Conservation (phyloP, 2,329 filamentous ascomycete species). For the Bertia moriformis region DNA sequence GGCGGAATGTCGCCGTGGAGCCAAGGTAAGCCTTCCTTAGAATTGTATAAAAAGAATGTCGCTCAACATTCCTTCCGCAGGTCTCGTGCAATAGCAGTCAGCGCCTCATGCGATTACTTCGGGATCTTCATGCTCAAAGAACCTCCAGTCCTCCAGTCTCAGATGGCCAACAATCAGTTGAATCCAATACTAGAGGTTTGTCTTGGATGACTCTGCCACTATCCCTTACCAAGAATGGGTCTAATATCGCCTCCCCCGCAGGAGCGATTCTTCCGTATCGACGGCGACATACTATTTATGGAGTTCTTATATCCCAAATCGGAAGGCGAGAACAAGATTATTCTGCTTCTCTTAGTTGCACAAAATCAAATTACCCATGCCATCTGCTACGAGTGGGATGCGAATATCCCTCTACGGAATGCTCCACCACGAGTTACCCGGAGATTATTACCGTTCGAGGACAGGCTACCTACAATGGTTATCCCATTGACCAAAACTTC, state of each 20-base stretch:
- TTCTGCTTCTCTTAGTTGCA: constrained; percentile 56
- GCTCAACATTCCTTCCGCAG: background rate
- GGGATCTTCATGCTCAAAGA: background rate
- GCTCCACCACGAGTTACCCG: constrained; percentile 16
- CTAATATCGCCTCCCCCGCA: background rate
- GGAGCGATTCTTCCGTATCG: constrained; percentile 22
- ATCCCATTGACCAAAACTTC: background rate
- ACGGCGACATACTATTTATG: constrained; percentile 70
- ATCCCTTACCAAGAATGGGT: background rate
- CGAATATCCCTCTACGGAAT: constrained; percentile 27
- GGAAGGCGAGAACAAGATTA: constrained; percentile 54
- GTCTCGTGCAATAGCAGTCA: background rate
- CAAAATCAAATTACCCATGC: constrained; percentile 32
- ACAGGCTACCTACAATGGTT: background rate
- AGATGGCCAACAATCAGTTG: background rate
- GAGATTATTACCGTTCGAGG: background rate
- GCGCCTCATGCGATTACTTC: background rate
- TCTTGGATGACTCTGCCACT: background rate
- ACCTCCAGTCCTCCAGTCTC: background rate
- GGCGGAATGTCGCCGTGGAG: background rate
- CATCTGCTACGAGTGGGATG: constrained; percentile 46
- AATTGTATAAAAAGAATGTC: too few species aligned
- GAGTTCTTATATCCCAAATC: constrained; percentile 66
- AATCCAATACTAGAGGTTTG: background rate
- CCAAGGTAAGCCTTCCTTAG: background rate